These are phyloP conservation scores for Tetrastigma voinierianum DNA, from an alignment of 164 flowering plant genomes.

Conservation along the genomic window DNA sequence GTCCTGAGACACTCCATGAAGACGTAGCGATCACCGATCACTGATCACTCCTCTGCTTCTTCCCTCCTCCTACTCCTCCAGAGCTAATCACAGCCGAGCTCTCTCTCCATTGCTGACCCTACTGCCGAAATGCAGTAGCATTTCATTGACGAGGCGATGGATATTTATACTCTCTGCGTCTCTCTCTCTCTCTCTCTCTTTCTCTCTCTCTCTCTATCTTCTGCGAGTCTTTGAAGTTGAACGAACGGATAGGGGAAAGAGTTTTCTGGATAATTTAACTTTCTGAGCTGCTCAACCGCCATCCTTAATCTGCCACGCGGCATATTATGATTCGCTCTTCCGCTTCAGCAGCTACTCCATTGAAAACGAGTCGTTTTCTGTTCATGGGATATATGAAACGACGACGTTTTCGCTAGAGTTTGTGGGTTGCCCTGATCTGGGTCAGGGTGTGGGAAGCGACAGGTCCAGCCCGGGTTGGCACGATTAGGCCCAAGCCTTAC, in stretches of 20 bases:
- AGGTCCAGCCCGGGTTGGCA: no score
- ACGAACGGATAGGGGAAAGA: conserved; percentile 22
- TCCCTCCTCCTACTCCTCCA: neutral
- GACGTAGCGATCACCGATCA: neutral
- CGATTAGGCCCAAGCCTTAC: no score
- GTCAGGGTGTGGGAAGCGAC: no score
- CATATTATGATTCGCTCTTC: conserved; percentile 7
- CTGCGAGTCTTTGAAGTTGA: neutral
- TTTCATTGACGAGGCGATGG: neutral
- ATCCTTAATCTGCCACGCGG: conserved; percentile 24
- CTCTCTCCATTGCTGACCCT: no score
- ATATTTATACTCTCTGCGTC: neutral
- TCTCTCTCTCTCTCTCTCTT: conserved; percentile 7
- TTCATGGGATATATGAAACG: neutral
- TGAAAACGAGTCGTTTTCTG: neutral
- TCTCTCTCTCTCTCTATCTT: conserved; percentile 5
- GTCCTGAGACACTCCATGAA: conserved; percentile 56
- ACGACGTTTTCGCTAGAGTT: neutral
- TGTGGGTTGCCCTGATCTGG: no score
- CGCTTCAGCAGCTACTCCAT: neutral
- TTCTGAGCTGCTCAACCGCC: conserved; percentile 22
- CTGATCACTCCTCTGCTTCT: neutral
- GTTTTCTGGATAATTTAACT: conserved; percentile 10
- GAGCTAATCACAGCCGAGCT: no score
- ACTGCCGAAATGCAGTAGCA: neutral